A percentile compares a stretch with the other conserved stretches of the same genome.
phyloP scores from a whole-genome alignment of 257 asterid species.

The Coffea canephora region DNA sequence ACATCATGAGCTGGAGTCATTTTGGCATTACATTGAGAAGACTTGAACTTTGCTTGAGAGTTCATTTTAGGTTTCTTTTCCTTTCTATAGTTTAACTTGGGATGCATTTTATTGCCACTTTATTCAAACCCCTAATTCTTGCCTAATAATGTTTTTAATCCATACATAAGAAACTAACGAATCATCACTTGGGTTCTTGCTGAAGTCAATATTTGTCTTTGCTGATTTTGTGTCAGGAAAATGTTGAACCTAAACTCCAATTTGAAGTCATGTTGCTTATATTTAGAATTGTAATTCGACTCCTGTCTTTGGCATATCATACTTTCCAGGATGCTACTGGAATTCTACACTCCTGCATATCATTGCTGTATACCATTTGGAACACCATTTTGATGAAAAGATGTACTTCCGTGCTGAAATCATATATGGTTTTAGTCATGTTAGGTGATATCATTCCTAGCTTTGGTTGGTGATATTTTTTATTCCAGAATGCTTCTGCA shows the following conservation, averaged over 20 bases:
- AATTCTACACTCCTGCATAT: neutral
- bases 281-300: neutral
- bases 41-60: neutral
- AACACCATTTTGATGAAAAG: neutral
- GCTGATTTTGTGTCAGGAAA: neutral
- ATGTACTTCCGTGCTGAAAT: neutral
- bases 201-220: neutral
- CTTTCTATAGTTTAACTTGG: neutral
- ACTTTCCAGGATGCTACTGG: neutral
- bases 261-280: neutral
- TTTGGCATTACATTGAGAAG: neutral
- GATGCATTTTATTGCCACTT: neutral
- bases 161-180: too few species aligned
- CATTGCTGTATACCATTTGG: neutral
- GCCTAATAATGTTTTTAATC: neutral
- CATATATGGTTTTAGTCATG: neutral
- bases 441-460: neutral
- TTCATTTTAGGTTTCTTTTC: neutral
- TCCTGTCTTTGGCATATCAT: neutral
- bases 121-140: too few species aligned
- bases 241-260: neutral
- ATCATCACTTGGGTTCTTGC: neutral
- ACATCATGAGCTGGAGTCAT: neutral
- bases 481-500: neutral
- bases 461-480: slow-evolving; percentile 2